These are phyloP conservation scores for Aspergillus felis DNA, from an alignment of 2,329 filamentous ascomycete species.

Conservation along the genomic window DNA sequence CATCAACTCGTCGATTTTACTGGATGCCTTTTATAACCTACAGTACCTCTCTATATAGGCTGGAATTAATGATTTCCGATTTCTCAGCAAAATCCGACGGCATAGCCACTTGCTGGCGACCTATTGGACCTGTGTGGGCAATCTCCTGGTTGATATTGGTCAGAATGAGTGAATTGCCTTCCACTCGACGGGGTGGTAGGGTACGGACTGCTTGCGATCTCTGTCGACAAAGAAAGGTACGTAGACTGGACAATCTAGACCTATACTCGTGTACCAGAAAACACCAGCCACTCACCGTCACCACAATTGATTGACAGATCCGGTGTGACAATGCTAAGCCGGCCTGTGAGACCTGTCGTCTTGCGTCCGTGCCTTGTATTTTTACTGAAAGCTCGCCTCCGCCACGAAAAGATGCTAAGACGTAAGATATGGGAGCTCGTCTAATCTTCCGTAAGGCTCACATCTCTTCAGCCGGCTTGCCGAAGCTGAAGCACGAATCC, in stretches of 20 bases:
- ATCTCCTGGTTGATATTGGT: too few relatives aligned
- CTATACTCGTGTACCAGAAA: too few relatives aligned
- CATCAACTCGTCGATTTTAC: too few relatives aligned
- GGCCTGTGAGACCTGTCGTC: constrained; percentile 21
- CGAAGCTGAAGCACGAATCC: constrained; percentile 17
- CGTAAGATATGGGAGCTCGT: constrained; percentile 9
- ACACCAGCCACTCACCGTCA: not conserved
- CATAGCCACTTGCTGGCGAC: too few relatives aligned
- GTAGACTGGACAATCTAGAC: not conserved
- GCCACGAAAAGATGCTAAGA: constrained; percentile 14
- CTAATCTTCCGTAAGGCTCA: not conserved
- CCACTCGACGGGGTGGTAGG: constrained; percentile 6
- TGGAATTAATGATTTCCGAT: too few relatives aligned
- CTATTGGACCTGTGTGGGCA: too few relatives aligned
- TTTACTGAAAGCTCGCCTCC: constrained; percentile 13
- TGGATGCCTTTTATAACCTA: too few relatives aligned
- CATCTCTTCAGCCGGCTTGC: constrained; percentile 14
- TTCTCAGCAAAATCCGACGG: too few relatives aligned
- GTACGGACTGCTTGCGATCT: constrained; percentile 19
- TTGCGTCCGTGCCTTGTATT: constrained; percentile 17
- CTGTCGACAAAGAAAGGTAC: constrained; percentile 20
- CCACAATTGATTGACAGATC: constrained; percentile 13
- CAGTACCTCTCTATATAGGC: too few relatives aligned
- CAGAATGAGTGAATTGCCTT: constrained; percentile 1
- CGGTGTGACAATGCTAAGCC: constrained; percentile 22